A percentile compares a stretch with the other conserved stretches of the same genome.
phyloP scores from a whole-genome alignment of 805 yeast genomes.

The Starmerella bombi region DNA sequence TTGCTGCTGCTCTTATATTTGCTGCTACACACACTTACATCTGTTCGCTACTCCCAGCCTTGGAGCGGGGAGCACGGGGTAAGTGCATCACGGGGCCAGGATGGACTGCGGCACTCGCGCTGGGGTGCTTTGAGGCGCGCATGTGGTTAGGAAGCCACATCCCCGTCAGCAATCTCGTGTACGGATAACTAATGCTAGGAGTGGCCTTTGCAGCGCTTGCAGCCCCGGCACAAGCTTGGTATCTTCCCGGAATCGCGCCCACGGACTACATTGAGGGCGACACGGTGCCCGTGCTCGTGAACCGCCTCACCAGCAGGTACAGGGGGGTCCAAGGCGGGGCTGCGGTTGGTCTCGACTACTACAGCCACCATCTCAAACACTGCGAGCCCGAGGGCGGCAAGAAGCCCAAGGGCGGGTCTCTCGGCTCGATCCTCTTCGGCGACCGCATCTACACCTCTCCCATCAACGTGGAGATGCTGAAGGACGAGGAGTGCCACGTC shows the following conservation, averaged over 20 bases:
- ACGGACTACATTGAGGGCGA: slow-evolving; percentile 70
- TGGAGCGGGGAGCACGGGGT: too few relatives aligned
- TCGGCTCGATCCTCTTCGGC: slow-evolving; percentile 89
- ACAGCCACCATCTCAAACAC: slow-evolving; percentile 69
- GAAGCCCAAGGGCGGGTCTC: slow-evolving; percentile 65
- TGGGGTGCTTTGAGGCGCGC: too few relatives aligned
- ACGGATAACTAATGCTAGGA: too few relatives aligned
- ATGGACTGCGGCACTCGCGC: too few relatives aligned
- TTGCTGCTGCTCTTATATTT: too few relatives aligned
- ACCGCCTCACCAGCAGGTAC: slow-evolving; percentile 72
- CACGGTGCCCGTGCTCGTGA: slow-evolving; percentile 63
- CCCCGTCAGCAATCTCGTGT: too few relatives aligned
- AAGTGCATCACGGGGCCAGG: too few relatives aligned
- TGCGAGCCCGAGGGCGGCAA: slow-evolving; percentile 61
- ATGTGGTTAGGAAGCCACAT: too few relatives aligned
- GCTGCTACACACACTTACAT: too few relatives aligned
- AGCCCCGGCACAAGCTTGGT: slow-evolving; percentile 43
- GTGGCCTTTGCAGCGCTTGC: slow-evolving; percentile 5
- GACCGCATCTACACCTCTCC: slow-evolving; percentile 93
- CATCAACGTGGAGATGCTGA: slow-evolving; percentile 63
- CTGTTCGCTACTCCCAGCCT: too few relatives aligned
- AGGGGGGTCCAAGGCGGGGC: slow-evolving; percentile 25
- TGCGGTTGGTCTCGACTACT: slow-evolving; percentile 38
- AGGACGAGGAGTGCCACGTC: slow-evolving; percentile 51
- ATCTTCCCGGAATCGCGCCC: slow-evolving; percentile 94